A percentile compares a stretch with the other conserved stretches of the same genome.
phyloP scores from a whole-genome alignment of 768 basidiomycete species.

The Suillus brevipes region DNA sequence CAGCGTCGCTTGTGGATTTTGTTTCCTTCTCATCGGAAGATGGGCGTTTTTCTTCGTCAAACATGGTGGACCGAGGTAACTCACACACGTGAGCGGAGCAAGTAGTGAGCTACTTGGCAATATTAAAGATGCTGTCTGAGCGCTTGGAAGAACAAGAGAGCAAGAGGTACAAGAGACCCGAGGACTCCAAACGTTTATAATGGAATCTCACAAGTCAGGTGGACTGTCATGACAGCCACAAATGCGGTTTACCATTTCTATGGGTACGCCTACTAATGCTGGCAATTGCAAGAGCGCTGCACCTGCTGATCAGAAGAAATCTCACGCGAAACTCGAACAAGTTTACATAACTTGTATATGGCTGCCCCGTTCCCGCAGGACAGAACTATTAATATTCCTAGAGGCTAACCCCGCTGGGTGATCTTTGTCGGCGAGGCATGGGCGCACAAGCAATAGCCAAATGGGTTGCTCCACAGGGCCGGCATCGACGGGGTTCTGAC shows the following conservation, averaged over 20 bases:
- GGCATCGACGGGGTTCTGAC: not conserved
- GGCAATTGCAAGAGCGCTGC: no score
- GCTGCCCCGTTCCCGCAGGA: not conserved
- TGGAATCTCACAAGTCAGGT: not conserved
- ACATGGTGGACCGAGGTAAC: constrained; percentile 1
- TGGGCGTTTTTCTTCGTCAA: constrained; percentile 9
- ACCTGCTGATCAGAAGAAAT: not conserved
- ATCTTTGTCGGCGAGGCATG: not conserved
- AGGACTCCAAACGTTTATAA: not conserved
- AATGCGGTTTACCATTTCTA: not conserved
- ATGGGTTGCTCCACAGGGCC: not conserved
- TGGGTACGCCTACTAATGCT: not conserved
- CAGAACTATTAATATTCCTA: not conserved
- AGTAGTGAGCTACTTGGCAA: not conserved
- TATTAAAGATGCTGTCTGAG: not conserved
- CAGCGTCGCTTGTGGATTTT: not conserved
- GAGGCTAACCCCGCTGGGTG: not conserved
- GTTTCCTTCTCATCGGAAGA: constrained; percentile 1
- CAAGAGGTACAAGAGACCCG: not conserved
- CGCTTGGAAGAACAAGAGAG: not conserved
- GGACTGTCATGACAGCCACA: not conserved
- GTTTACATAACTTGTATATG: not conserved
- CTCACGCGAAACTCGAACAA: not conserved
- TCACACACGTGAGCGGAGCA: not conserved
- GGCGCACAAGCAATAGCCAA: not conserved